Percentiles rank a stretch among this genome's conserved stretches.
These are phyloP conservation scores for Colletotrichum magnum DNA, from an alignment of 2,329 filamentous ascomycete genomes.

Conservation along the genomic window DNA sequence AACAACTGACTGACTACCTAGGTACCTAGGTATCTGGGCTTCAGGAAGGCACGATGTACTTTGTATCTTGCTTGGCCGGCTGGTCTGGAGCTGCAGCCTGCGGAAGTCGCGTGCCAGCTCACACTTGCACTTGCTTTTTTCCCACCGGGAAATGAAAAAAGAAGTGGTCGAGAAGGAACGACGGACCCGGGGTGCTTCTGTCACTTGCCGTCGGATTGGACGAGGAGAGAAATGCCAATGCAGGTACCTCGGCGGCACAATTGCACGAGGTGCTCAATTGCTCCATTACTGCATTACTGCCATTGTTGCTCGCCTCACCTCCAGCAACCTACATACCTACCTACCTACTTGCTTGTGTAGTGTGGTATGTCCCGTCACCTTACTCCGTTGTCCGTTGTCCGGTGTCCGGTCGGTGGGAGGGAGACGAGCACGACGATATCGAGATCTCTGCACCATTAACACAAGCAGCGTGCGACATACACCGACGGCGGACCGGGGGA, in stretches of 20 bases:
- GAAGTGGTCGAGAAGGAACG: constrained; percentile 22
- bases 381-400: too few species aligned
- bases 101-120: constrained; percentile 17
- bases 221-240: constrained; percentile 33
- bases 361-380: too few species aligned
- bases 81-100: not conserved
- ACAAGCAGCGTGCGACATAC: too few species aligned
- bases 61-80: not conserved
- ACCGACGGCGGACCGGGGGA: too few species aligned
- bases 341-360: not conserved
- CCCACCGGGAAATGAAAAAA: constrained; percentile 1
- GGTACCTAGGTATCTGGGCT: not conserved
- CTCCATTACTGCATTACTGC: not conserved
- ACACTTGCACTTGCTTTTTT: constrained; percentile 1
- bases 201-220: constrained; percentile 35
- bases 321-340: not conserved
- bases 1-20: not conserved
- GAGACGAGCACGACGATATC: constrained; percentile 7
- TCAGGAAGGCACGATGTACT: not conserved
- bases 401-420: not conserved
- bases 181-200: constrained; percentile 25
- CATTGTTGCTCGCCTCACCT: not conserved
- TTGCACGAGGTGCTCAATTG: not conserved
- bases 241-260: constrained; percentile 32
- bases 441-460: constrained; percentile 12